Evolutionary conservation across 306 rosid genomes (phyloP).

Genomic region (Inga oerstediana): DNA sequence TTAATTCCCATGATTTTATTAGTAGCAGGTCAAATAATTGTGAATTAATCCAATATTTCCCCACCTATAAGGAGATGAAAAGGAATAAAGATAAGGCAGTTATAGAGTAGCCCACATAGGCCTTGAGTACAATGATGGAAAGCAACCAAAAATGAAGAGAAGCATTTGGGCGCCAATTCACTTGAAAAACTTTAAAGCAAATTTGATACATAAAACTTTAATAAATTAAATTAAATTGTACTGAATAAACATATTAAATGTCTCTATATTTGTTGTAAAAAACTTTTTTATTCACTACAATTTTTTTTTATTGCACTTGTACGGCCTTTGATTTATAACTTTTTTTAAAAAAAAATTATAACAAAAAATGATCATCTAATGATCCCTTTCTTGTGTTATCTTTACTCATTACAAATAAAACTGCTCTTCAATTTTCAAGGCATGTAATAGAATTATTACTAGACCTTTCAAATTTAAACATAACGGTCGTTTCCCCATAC

Average conservation of each 20-base stretch:
- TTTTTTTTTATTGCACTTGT: neutral
- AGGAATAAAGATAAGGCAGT: conserved; percentile 5
- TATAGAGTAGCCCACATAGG: neutral
- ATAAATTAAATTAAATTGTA: neutral
- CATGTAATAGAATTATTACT: neutral
- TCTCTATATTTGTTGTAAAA: neutral
- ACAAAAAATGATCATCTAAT: neutral
- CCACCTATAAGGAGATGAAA: conserved; percentile 7
- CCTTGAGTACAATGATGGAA: conserved; percentile 23
- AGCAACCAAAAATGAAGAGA: conserved; percentile 22
- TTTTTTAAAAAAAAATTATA: neutral
- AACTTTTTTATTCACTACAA: too few relatives aligned
- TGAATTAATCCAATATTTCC: neutral
- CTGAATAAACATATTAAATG: neutral
- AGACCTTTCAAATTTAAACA: neutral
- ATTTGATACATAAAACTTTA: neutral
- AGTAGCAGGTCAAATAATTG: neutral
- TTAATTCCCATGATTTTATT: neutral
- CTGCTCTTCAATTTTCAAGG: neutral
- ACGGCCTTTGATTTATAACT: neutral
- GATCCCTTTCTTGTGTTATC: neutral
- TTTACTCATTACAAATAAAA: neutral
- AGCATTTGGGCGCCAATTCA: conserved; percentile 1
- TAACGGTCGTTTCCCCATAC: conserved; percentile 1
- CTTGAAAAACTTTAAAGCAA: neutral